These are phyloP conservation scores for Hyphochytrium catenoides DNA, from an alignment of 352 stramenopile genomes.

Conservation along the genomic window DNA sequence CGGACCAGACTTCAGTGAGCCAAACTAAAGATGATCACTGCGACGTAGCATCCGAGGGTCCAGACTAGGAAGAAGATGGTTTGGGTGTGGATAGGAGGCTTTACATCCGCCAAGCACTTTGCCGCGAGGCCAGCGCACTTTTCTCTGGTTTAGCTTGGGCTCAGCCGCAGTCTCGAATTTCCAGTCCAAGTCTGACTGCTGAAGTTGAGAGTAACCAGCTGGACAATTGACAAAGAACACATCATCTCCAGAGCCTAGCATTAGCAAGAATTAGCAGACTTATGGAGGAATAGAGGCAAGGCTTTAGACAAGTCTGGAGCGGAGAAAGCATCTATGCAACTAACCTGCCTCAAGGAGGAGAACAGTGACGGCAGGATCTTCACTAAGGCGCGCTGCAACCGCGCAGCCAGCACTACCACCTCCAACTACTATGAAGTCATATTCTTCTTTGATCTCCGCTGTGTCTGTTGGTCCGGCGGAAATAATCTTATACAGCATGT, in stretches of 20 bases:
- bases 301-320: too few relatives aligned
- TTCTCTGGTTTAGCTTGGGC: slow-evolving; percentile 41
- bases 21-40: too few relatives aligned
- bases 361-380: slow-evolving; percentile 49
- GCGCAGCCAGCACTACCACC: slow-evolving; percentile 67
- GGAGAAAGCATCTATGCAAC: too few relatives aligned
- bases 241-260: neutral
- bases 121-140: slow-evolving; percentile 51
- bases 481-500: too few relatives aligned
- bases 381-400: slow-evolving; percentile 61
- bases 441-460: too few relatives aligned
- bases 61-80: too few relatives aligned
- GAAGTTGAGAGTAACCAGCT: slow-evolving; percentile 61
- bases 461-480: too few relatives aligned
- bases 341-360: slow-evolving; percentile 68
- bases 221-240: too few relatives aligned
- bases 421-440: slow-evolving; percentile 81
- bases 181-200: slow-evolving; percentile 59
- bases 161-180: slow-evolving; percentile 56
- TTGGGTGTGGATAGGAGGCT: too few relatives aligned
- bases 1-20: too few relatives aligned
- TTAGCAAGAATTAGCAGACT: slow-evolving; percentile 1
- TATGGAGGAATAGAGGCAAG: neutral
- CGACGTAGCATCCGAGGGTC: too few relatives aligned
- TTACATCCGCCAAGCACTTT: slow-evolving; percentile 63